Percentiles rank a stretch among this genome's conserved stretches.
Evolutionary conservation across 257 asterid genomes (phyloP).

Genomic region (Nicotiana otophora): DNA sequence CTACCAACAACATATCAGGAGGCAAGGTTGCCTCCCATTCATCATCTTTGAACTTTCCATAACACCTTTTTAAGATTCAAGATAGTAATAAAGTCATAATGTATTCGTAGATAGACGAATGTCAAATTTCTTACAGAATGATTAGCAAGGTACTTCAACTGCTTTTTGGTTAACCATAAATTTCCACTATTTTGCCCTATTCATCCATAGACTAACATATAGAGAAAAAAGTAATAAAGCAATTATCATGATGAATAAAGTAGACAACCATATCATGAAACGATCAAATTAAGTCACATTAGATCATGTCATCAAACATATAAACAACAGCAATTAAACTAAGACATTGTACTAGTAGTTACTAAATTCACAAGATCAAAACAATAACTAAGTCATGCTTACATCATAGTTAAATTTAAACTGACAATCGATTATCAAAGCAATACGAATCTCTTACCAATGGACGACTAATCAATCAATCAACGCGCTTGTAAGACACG

Average conservation of each 20-base stretch:
- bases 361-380: not conserved
- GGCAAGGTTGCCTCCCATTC: not conserved
- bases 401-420: not conserved
- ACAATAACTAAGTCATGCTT: not conserved
- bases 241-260: not conserved
- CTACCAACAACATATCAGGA: not conserved
- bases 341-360: not conserved
- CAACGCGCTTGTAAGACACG: conserved; percentile 62
- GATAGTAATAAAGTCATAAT: not conserved
- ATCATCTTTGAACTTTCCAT: not conserved
- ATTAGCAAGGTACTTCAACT: not conserved
- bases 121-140: not conserved
- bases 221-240: not conserved
- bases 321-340: too few species aligned
- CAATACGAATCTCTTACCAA: conserved; percentile 5
- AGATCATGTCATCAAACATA: not conserved
- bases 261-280: not conserved
- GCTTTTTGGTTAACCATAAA: not conserved
- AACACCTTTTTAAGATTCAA: not conserved
- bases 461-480: conserved; percentile 25
- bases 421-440: not conserved
- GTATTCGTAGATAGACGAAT: not conserved
- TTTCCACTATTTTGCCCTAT: not conserved
- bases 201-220: not conserved
- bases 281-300: not conserved